These are phyloP conservation scores for Prinsepia uniflora DNA, from an alignment of 306 rosid species.

Conservation along the genomic window DNA sequence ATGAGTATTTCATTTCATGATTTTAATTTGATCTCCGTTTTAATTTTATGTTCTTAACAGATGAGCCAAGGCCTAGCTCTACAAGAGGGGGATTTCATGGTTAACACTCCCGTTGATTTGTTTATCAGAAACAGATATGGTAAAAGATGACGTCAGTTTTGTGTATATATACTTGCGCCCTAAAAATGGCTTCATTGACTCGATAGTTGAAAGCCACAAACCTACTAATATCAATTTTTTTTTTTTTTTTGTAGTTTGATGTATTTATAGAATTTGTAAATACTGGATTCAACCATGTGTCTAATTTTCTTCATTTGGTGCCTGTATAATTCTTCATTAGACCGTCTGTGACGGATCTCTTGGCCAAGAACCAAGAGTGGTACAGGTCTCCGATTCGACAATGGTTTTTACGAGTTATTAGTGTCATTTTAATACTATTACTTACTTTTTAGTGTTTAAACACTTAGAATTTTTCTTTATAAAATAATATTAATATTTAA, in stretches of 20 bases:
- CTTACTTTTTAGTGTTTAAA: too few relatives aligned
- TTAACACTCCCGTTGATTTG: constrained; percentile 29
- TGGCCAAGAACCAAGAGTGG: too few relatives aligned
- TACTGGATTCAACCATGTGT: constrained; percentile 26
- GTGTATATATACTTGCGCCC: constrained; percentile 42
- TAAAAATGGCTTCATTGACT: constrained; percentile 29
- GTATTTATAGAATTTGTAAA: constrained; percentile 21
- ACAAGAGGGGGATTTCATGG: constrained; percentile 33
- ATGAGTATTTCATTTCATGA: background rate
- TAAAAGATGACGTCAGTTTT: constrained; percentile 24
- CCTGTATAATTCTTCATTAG: constrained; percentile 9
- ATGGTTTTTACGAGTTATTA: too few relatives aligned
- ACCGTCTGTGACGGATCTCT: too few relatives aligned
- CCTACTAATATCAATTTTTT: constrained; percentile 9
- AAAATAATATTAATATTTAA: too few relatives aligned
- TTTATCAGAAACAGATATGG: constrained; percentile 12
- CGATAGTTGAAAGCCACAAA: constrained; percentile 26
- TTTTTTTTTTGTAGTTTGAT: constrained; percentile 10
- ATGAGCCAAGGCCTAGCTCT: constrained; percentile 46
- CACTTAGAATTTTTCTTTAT: too few relatives aligned
- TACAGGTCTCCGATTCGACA: too few relatives aligned
- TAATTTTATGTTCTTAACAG: constrained; percentile 35
- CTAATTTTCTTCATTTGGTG: constrained; percentile 7
- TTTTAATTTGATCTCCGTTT: background rate
- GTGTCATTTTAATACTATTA: too few relatives aligned